A percentile compares a stretch with the other conserved stretches of the same genome.
Conservation (phyloP, 2,329 filamentous ascomycete species). For the Sphaerulina vaccinii region DNA sequence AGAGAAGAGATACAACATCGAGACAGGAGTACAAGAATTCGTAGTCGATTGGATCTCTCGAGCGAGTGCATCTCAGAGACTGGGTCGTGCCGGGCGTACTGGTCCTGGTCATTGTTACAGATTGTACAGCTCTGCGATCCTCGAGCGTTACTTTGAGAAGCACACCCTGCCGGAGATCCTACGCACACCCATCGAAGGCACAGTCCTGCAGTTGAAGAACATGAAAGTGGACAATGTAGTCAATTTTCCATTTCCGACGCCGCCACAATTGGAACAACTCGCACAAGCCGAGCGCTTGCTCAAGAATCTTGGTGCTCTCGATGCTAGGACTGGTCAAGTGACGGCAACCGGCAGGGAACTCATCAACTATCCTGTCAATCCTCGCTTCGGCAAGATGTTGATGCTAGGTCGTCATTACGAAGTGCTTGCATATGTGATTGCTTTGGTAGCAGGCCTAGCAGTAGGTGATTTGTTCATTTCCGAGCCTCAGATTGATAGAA, state of each 20-base stretch:
- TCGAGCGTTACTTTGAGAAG: slow-evolving; percentile 81
- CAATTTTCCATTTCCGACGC: slow-evolving; percentile 94
- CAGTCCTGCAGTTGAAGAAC: slow-evolving; percentile 89
- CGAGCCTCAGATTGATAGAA: slow-evolving; percentile 63
- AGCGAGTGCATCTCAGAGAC: slow-evolving; percentile 86
- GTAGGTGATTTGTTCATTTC: slow-evolving; percentile 85
- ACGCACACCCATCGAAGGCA: slow-evolving; percentile 82
- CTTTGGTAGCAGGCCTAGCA: slow-evolving; percentile 82
- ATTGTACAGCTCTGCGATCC: slow-evolving; percentile 91
- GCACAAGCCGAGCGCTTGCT: slow-evolving; percentile 83
- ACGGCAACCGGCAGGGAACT: slow-evolving; percentile 78
- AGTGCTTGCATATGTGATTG: slow-evolving; percentile 81
- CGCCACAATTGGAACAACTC: slow-evolving; percentile 73
- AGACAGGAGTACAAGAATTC: slow-evolving; percentile 91
- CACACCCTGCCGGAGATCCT: slow-evolving; percentile 87
- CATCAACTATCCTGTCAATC: slow-evolving; percentile 84
- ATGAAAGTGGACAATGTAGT: slow-evolving; percentile 89
- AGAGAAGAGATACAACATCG: slow-evolving; percentile 82
- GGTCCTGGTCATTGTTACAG: slow-evolving; percentile 95
- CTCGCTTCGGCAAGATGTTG: slow-evolving; percentile 89
- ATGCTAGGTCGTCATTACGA: slow-evolving; percentile 79
- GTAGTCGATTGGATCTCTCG: slow-evolving; percentile 97
- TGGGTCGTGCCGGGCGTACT: slow-evolving; percentile 91
- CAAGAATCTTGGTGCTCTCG: slow-evolving; percentile 79
- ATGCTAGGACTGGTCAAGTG: slow-evolving; percentile 64